Base-by-base conservation (phyloP, 108 stramenopile species). In the Cyclostephanos tholiformis region DNA sequence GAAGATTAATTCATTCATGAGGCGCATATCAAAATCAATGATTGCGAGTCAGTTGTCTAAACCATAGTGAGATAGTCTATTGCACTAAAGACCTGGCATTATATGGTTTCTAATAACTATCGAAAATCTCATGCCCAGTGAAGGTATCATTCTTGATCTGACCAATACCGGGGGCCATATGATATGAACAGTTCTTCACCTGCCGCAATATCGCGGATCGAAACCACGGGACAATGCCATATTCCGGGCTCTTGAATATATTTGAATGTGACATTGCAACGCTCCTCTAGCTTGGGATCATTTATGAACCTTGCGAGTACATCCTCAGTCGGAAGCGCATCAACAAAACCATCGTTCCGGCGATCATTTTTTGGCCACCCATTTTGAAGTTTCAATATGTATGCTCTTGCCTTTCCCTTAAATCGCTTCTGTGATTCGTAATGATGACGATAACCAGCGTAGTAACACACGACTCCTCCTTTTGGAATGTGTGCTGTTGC, bases 141-240 rank as follows among this genome's bases (percentile, higher is more conserved):
- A 41, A 41, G 52, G 52, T 52, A 67, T 79, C 66, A 72, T 71
- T 52, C 77, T 61, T 6, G 52, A 56, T 70, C 65, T 46, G 56
- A 64, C 77, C 71, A 79, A 66, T 79, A 77, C 12, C 64, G 43
- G 0, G 69, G 69, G 35, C 93, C 93, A 75, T 94, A 94, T 43
- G 87, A 72, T 5, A 91, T 66, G 22, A 88, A 85, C 41, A 94
- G 82, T 75, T 94, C 93, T 63, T 91, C 93, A 14, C 87, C 91
- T 43, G 68, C 76, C 41, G 49, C 60, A 62, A 95, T 89, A 67
- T 91, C 89, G 35, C 82, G 73, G 29, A 67, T 41, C 10, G 93
- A 89, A 4, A 89, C 82, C 20, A 95, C 65, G 25, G 77, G 77
- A 67, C 77, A 79, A 67, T 79, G 51, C 77, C 77, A 79, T 10